Conservation (phyloP, 2,329 filamentous ascomycete species). For the Scolecobasidium constrictum region DNA sequence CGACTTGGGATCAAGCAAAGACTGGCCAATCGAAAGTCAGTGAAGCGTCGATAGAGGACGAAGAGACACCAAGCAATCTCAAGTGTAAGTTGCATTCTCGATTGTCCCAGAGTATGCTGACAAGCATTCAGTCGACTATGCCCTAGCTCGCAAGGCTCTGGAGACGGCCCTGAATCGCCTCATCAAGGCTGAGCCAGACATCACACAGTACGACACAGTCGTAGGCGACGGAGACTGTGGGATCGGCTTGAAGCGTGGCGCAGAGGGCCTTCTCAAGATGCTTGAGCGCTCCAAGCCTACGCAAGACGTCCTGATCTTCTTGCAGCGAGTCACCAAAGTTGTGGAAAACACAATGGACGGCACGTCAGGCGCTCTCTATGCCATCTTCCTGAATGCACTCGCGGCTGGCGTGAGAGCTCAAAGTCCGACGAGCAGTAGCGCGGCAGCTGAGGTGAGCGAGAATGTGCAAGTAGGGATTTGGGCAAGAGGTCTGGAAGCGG, state of each 20-base stretch:
- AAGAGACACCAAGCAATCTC: conserved; percentile 42
- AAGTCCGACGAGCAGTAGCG: conserved; percentile 33
- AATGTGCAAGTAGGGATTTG: conserved; percentile 29
- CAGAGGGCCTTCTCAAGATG: conserved; percentile 48
- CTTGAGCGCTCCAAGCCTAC: conserved; percentile 32
- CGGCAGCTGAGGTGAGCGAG: conserved; percentile 21
- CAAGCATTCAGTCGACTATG: conserved; percentile 37
- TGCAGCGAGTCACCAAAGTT: conserved; percentile 49
- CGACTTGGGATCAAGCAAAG: conserved; percentile 45
- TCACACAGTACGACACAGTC: conserved; percentile 63
- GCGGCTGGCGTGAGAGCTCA: conserved; percentile 55
- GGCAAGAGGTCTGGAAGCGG: conserved; percentile 59
- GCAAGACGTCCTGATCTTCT: conserved; percentile 48
- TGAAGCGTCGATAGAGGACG: conserved; percentile 27
- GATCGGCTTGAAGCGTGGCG: conserved; percentile 73
- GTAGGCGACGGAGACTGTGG: conserved; percentile 89
- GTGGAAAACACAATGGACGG: conserved; percentile 65
- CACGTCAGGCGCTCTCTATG: conserved; percentile 65
- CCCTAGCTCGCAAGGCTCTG: conserved; percentile 40
- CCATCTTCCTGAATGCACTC: conserved; percentile 84
- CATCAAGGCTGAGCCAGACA: conserved; percentile 52
- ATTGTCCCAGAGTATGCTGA: conserved; percentile 3
- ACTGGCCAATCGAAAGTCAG: conserved; percentile 30
- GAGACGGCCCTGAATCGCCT: conserved; percentile 48
- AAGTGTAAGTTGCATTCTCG: conserved; percentile 31